Base-by-base conservation (phyloP, 257 asterid genomes). In the Craterostigma plantagineum region DNA sequence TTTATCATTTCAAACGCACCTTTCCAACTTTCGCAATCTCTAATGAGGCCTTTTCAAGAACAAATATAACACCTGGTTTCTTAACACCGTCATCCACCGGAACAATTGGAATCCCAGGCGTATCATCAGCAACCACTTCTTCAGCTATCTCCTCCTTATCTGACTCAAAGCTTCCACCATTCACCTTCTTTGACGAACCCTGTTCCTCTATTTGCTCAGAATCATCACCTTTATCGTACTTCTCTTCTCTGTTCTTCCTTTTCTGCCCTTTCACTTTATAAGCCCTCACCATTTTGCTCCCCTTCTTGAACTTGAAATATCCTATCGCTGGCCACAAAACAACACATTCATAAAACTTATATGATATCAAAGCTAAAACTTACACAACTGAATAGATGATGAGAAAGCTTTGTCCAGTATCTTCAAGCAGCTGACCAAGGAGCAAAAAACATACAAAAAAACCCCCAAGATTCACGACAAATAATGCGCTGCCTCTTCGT, bases 11-110 rank as follows among this genome's bases (percentile, higher is more conserved):
- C 1, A 49, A 35, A 46, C 71, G 8, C 7, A 87, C 95, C 95
- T 79, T 87, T 45, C 95, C 98, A 51, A 82, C 77, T 82, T 87
- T 71, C 0, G 86, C 98, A 37, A 79, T 70, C 61, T 81, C 98
- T 67, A 87, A 50, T 7, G 93, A 79, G 4, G 95, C 93, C 66
- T 69, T 82, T 54, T 82, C 95, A 4, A 87, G 76, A 55, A 87
- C 54, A 45, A 82, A 87, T 58, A 82, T 64, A 40, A 82, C 78
- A 8, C 77, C 73, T n/a, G 76, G 74, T 46, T 68, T 78, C 16
- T 50, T 63, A 17, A n/a, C 15, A 18, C 51, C 30, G 0, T 56
- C 48, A n/a, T 70, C 77, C 49, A 54, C 61, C 1, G 49, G 51
- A 35, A 54, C 65, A 59, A 61, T 47, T 16, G 95, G 93, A 52